Conservation (phyloP, 2,329 filamentous ascomycete genomes). For the Beauveria asiatica region DNA sequence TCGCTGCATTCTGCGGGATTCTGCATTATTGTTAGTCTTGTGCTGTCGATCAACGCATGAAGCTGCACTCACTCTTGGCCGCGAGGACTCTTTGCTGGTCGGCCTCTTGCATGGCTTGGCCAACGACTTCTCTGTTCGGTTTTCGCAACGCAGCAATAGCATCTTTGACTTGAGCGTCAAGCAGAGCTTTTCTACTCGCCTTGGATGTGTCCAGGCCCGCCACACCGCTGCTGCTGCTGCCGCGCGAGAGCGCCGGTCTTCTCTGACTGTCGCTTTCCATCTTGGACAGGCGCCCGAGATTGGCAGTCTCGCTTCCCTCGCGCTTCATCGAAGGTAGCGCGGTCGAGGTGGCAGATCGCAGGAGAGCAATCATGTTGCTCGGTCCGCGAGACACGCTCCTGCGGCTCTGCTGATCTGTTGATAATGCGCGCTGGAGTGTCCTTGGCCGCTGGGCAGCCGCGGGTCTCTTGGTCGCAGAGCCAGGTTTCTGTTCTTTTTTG, state of each 20-base stretch:
- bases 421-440: conserved; percentile 55
- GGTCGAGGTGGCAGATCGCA: conserved; percentile 60
- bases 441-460: conserved; percentile 32
- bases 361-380: conserved; percentile 50
- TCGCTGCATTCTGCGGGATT: conserved; percentile 43
- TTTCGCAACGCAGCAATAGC: conserved; percentile 67
- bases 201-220: conserved; percentile 46
- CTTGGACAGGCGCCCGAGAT: conserved; percentile 40
- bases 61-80: conserved; percentile 37
- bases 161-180: conserved; percentile 63
- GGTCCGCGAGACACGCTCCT: conserved; percentile 49
- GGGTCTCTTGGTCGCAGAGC: conserved; percentile 42
- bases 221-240: conserved; percentile 40
- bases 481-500: conserved; percentile 41
- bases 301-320: conserved; percentile 54
- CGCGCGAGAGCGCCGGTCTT: conserved; percentile 30
- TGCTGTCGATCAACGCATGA: neutral
- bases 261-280: conserved; percentile 26
- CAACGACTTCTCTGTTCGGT: conserved; percentile 64
- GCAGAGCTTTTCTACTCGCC: conserved; percentile 54
- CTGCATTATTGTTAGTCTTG: conserved; percentile 28
- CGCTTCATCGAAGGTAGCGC: conserved; percentile 55
- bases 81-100: conserved; percentile 51
- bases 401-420: conserved; percentile 46
- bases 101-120: conserved; percentile 58